Conservation (phyloP, 75 land plant species). For the Larix kaempferi region DNA sequence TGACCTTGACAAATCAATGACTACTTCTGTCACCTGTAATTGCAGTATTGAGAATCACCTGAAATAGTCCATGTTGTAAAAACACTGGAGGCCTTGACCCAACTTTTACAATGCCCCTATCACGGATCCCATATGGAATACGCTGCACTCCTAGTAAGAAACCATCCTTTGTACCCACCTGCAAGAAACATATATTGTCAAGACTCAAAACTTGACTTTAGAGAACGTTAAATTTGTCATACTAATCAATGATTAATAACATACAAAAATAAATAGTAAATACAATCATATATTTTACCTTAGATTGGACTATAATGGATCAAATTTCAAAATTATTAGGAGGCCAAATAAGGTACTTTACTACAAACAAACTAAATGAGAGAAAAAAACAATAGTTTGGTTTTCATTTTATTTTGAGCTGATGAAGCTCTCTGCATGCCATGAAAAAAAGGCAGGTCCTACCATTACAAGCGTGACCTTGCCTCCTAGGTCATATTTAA, state of each 20-base stretch:
- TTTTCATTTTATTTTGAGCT: neutral
- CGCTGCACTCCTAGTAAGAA: conserved; percentile 68
- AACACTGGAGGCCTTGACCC: conserved; percentile 62
- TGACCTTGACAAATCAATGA: no score
- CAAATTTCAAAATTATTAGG: neutral
- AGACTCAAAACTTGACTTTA: conserved; percentile 2
- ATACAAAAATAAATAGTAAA: neutral
- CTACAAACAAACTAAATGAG: neutral
- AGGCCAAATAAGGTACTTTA: neutral
- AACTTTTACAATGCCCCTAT: neutral
- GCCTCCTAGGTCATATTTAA: neutral
- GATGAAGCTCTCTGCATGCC: neutral
- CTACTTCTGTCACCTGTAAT: neutral
- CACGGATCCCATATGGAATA: conserved; percentile 45
- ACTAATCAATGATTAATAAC: neutral
- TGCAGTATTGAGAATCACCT: conserved; percentile 33
- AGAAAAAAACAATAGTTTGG: neutral
- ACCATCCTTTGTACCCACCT: conserved; percentile 83
- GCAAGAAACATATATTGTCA: neutral
- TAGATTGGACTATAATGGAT: no score
- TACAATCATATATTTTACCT: neutral
- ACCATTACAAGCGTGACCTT: neutral
- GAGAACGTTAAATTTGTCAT: conserved; percentile 1
- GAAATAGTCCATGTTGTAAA: conserved; percentile 89
- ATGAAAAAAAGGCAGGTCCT: neutral